Percentiles rank a stretch among this genome's conserved stretches.
Evolutionary conservation across 2,329 filamentous ascomycete species (phyloP).

Genomic region (Claviceps monticola): DNA sequence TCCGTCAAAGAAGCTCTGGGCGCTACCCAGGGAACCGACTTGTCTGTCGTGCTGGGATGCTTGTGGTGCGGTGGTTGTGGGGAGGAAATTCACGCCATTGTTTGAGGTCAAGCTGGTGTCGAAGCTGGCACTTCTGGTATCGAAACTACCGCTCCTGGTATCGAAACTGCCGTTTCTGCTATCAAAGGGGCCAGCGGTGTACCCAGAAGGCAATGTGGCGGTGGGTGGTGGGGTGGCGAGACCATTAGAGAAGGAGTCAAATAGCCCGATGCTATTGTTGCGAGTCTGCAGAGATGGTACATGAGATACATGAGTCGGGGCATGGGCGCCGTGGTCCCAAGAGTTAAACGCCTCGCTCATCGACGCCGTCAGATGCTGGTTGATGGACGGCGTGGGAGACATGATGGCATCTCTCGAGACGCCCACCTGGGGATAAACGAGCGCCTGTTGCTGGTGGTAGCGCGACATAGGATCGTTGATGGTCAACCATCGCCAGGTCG

Average conservation of each 20-base stretch:
- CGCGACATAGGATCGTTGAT: conserved; percentile 46
- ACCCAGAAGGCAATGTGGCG: conserved; percentile 34
- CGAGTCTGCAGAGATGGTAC: conserved; percentile 20
- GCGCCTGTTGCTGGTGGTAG: conserved; percentile 38
- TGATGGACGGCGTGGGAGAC: conserved; percentile 36
- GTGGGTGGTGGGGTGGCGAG: conserved; percentile 44
- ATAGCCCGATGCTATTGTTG: conserved; percentile 24
- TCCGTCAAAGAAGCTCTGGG: conserved; percentile 20
- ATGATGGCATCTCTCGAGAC: conserved; percentile 32
- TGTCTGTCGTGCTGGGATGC: conserved; percentile 13
- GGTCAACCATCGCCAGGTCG: conserved; percentile 48
- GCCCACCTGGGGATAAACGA: conserved; percentile 21
- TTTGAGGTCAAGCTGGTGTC: conserved; percentile 22
- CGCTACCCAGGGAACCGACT: conserved; percentile 12
- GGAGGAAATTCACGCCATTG: conserved; percentile 18
- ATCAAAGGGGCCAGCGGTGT: conserved; percentile 17
- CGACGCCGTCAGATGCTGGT: conserved; percentile 37
- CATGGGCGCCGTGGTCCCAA: conserved; percentile 25
- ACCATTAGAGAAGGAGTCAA: conserved; percentile 37
- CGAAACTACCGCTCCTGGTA: conserved; percentile 8
- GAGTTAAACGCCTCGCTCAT: conserved; percentile 45
- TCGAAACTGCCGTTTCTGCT: conserved; percentile 25
- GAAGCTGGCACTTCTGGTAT: conserved; percentile 22
- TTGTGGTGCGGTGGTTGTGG: conserved; percentile 14
- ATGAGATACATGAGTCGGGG: conserved; percentile 16